Conservation (phyloP, 805 yeast genomes). For the Metschnikowia chrysomelidarum region DNA sequence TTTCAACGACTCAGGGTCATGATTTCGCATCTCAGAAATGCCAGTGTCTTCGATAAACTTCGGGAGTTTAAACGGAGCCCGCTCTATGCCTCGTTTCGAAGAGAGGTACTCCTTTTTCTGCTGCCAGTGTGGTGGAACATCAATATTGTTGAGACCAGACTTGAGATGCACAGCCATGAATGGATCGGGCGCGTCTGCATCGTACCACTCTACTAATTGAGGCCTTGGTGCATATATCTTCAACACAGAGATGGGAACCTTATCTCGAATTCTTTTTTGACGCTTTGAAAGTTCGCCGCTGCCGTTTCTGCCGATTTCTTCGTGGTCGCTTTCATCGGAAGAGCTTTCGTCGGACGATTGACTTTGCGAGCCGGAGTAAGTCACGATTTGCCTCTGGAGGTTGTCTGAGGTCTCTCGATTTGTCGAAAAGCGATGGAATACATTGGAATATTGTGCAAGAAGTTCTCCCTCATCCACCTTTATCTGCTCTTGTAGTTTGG, state of each 20-base stretch:
- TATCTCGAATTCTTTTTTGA: conserved; percentile 49
- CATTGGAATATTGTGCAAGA: conserved; percentile 20
- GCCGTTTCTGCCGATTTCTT: conserved; percentile 13
- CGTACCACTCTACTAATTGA: conserved; percentile 80
- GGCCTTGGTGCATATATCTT: conserved; percentile 64
- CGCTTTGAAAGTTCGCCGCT: conserved; percentile 38
- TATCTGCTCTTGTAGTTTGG: neutral
- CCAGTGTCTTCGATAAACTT: conserved; percentile 78
- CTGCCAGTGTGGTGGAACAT: conserved; percentile 86
- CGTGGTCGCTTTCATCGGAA: conserved; percentile 10
- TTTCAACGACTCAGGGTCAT: conserved; percentile 59
- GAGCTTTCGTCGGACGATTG: conserved; percentile 1
- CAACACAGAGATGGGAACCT: conserved; percentile 64
- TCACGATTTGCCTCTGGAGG: conserved; percentile 3
- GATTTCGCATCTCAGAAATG: conserved; percentile 79
- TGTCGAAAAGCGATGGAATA: conserved; percentile 21
- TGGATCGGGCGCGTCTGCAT: conserved; percentile 83
- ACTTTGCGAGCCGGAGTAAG: neutral
- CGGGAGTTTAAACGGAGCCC: conserved; percentile 75
- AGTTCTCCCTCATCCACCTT: neutral
- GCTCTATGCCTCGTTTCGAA: conserved; percentile 61
- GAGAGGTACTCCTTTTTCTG: conserved; percentile 71
- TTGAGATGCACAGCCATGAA: conserved; percentile 61
- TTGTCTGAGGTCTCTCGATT: neutral
- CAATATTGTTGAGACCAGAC: conserved; percentile 60